Percentiles rank a stretch among this genome's conserved stretches.
phyloP scores from a whole-genome alignment of 495 filamentous ascomycete genomes.

The Penicillium salamii region DNA sequence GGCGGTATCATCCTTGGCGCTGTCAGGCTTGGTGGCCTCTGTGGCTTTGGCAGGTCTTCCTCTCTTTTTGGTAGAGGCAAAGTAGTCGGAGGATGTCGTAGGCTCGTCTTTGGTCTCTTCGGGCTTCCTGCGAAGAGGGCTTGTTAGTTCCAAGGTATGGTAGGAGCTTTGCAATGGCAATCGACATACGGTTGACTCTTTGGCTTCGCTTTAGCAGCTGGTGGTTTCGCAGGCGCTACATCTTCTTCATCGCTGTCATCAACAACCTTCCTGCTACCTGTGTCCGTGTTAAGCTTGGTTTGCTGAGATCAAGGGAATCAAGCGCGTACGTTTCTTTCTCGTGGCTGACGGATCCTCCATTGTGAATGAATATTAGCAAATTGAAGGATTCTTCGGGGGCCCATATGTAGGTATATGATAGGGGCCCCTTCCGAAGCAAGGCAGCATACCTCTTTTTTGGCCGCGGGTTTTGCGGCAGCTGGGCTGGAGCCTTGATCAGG shows the following conservation, averaged over 20 bases:
- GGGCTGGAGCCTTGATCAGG: slow-evolving; percentile 29
- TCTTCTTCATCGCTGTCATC: slow-evolving; percentile 73
- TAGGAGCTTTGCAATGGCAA: background rate
- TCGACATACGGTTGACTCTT: slow-evolving; percentile 38
- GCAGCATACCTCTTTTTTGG: slow-evolving; percentile 41
- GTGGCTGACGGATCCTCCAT: slow-evolving; percentile 31
- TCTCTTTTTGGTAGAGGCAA: slow-evolving; percentile 56
- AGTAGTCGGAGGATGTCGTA: slow-evolving; percentile 59
- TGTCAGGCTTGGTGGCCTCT: slow-evolving; percentile 13
- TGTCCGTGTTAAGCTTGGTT: slow-evolving; percentile 10
- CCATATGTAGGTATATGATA: background rate
- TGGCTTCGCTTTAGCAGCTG: slow-evolving; percentile 45
- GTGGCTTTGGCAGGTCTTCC: slow-evolving; percentile 34
- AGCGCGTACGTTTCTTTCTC: slow-evolving; percentile 40
- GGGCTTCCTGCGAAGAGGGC: slow-evolving; percentile 33
- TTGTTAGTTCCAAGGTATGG: slow-evolving; percentile 1
- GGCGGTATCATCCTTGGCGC: slow-evolving; percentile 25
- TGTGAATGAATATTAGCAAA: slow-evolving; percentile 4
- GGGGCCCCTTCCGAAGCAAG: background rate
- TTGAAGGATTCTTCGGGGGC: background rate
- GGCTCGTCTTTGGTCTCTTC: slow-evolving; percentile 48
- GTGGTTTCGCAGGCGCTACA: slow-evolving; percentile 25
- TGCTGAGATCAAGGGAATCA: background rate
- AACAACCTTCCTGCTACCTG: slow-evolving; percentile 67
- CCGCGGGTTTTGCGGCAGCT: slow-evolving; percentile 28